phyloP scores from a whole-genome alignment of 2,329 filamentous ascomycete genomes.

The Aspergillus novofumigatus region DNA sequence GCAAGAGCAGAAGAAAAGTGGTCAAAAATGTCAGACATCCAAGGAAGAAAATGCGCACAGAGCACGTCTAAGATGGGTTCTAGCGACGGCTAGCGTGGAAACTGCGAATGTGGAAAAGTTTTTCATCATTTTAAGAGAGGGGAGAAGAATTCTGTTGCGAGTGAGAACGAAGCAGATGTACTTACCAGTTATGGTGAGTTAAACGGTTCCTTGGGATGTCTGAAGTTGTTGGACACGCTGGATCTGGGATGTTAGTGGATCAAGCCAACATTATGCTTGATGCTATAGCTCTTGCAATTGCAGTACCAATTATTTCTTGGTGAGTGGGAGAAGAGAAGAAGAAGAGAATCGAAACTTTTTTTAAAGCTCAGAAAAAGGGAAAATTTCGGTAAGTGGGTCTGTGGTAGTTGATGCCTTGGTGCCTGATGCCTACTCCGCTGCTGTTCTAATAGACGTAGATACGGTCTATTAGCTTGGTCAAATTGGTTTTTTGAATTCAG shows the following conservation, averaged over 20 bases:
- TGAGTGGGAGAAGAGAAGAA: background rate
- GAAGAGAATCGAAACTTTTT: background rate
- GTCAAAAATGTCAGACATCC: conserved; percentile 10
- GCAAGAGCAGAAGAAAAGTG: background rate
- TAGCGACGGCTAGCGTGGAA: conserved; percentile 14
- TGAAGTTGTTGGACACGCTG: background rate
- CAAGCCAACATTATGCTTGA: conserved; percentile 5
- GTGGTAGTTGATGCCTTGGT: conserved; percentile 1
- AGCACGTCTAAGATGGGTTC: conserved; percentile 11
- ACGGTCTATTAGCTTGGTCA: background rate
- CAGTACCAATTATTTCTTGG: background rate
- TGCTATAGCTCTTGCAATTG: background rate
- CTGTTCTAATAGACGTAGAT: background rate
- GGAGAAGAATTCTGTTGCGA: background rate
- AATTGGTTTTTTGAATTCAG: background rate
- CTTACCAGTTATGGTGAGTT: background rate
- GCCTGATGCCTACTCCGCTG: background rate
- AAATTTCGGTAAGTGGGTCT: conserved; percentile 5
- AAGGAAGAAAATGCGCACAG: conserved; percentile 14
- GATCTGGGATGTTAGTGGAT: background rate
- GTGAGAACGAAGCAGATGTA: background rate
- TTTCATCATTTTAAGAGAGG: conserved; percentile 4
- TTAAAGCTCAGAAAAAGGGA: conserved; percentile 1
- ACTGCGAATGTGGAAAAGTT: conserved; percentile 15
- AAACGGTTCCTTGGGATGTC: no score